A percentile compares a stretch with the other conserved stretches of the same genome.
Evolutionary conservation across 768 basidiomycete species (phyloP).

Genomic region (Pulveroboletus ravenelii): DNA sequence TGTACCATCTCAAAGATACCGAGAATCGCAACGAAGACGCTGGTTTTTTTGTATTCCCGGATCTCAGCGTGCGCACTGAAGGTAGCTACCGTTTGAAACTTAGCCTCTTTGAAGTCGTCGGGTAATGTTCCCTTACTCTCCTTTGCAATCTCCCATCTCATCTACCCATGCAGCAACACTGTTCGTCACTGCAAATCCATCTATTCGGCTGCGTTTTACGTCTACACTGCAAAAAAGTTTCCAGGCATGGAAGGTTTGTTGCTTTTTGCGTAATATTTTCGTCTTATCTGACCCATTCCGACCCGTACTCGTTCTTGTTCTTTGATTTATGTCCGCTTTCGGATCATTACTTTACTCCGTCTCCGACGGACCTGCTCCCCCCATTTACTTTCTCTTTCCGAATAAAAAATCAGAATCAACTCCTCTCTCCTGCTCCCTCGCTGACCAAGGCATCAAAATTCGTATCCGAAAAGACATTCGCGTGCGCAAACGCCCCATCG

Average conservation of each 20-base stretch:
- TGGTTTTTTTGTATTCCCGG: slow-evolving; percentile 96
- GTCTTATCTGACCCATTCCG: slow-evolving; percentile 21
- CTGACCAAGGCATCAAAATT: slow-evolving; percentile 96
- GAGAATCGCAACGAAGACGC: slow-evolving; percentile 64
- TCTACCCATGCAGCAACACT: slow-evolving; percentile 49
- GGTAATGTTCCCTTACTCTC: slow-evolving; percentile 39
- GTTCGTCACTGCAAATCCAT: slow-evolving; percentile 90
- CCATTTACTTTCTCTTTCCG: background rate
- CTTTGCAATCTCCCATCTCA: slow-evolving; percentile 1
- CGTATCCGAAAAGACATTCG: slow-evolving; percentile 90
- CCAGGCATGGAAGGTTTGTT: slow-evolving; percentile 88
- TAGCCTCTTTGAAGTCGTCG: slow-evolving; percentile 85
- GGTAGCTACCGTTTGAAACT: slow-evolving; percentile 75
- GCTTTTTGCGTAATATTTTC: background rate
- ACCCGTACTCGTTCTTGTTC: slow-evolving; percentile 10
- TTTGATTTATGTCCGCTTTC: slow-evolving; percentile 13
- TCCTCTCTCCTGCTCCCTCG: slow-evolving; percentile 79
- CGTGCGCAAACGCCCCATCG: slow-evolving; percentile 64
- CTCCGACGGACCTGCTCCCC: slow-evolving; percentile 7
- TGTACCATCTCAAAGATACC: slow-evolving; percentile 85
- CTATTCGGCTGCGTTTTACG: slow-evolving; percentile 85
- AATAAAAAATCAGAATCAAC: slow-evolving; percentile 62
- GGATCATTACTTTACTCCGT: slow-evolving; percentile 17
- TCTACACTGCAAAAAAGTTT: slow-evolving; percentile 95
- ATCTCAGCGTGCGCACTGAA: slow-evolving; percentile 87